These are phyloP conservation scores for Jackrogersella multiformis DNA, from an alignment of 495 filamentous ascomycete species.

Conservation along the genomic window DNA sequence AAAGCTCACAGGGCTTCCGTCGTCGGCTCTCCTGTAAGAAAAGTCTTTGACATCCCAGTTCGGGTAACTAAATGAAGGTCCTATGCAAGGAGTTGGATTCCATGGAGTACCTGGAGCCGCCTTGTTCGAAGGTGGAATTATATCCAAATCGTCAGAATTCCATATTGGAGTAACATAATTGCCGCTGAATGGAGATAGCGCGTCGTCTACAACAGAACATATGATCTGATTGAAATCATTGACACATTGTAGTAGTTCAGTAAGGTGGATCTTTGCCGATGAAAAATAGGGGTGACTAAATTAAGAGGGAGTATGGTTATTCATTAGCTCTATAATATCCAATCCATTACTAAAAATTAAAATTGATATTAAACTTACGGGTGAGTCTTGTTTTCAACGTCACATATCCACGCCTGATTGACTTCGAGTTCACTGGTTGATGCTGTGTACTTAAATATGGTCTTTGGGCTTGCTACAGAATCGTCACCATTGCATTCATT, in stretches of 20 bases:
- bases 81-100: slow-evolving; percentile 37
- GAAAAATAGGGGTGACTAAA: slow-evolving; percentile 33
- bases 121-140: slow-evolving; percentile 29
- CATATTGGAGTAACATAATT: slow-evolving; percentile 31
- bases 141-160: slow-evolving; percentile 20
- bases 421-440: slow-evolving; percentile 19
- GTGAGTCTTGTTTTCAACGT: slow-evolving; percentile 29
- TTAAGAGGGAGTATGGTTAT: background rate
- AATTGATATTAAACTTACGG: slow-evolving; percentile 23
- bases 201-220: slow-evolving; percentile 21
- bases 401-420: slow-evolving; percentile 35
- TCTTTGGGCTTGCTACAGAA: slow-evolving; percentile 8
- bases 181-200: slow-evolving; percentile 9
- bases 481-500: slow-evolving; percentile 15
- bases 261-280: slow-evolving; percentile 23
- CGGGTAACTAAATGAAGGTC: slow-evolving; percentile 35
- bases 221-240: slow-evolving; percentile 20
- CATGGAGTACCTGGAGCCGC: slow-evolving; percentile 16
- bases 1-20: slow-evolving; percentile 14
- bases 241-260: slow-evolving; percentile 13
- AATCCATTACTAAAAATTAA: background rate
- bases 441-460: slow-evolving; percentile 27
- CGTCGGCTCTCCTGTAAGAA: background rate
- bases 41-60: slow-evolving; percentile 37
- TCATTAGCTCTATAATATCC: background rate